These are phyloP conservation scores for Pseudocercospora ulei DNA, from an alignment of 2,329 filamentous ascomycete species.

Conservation along the genomic window DNA sequence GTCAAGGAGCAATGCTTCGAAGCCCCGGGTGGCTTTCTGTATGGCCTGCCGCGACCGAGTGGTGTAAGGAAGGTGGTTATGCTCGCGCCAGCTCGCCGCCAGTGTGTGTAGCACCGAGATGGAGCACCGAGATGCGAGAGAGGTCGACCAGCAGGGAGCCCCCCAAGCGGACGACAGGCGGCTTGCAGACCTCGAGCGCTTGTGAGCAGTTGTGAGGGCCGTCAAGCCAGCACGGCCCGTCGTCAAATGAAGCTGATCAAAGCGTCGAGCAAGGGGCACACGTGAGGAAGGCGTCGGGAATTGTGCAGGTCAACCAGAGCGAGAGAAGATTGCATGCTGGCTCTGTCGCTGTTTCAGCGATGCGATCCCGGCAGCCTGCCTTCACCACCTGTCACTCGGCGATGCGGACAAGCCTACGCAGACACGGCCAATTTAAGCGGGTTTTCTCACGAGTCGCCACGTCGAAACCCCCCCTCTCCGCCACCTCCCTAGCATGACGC, in stretches of 20 bases:
- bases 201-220: constrained; percentile 11
- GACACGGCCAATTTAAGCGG: too few relatives aligned
- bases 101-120: too few relatives aligned
- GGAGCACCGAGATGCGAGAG: not conserved
- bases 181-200: constrained; percentile 9
- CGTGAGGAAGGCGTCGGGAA: constrained; percentile 12
- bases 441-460: too few relatives aligned
- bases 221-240: constrained; percentile 12
- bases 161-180: constrained; percentile 16
- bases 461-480: too few relatives aligned
- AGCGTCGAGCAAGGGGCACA: constrained; percentile 21
- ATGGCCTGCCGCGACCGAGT: not conserved
- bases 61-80: not conserved
- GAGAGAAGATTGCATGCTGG: constrained; percentile 6
- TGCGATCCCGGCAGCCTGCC: not conserved
- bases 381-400: constrained; percentile 3
- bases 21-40: not conserved
- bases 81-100: too few relatives aligned
- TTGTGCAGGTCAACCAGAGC: constrained; percentile 12
- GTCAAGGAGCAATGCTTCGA: not conserved
- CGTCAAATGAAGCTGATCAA: constrained; percentile 26
- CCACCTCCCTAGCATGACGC: too few relatives aligned
- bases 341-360: constrained; percentile 6
- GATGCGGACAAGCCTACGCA: constrained; percentile 1
- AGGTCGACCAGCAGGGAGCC: constrained; percentile 11